phyloP scores from a whole-genome alignment of 1,139 yeast species.

The Keqinozyma sinolaborantium region DNA sequence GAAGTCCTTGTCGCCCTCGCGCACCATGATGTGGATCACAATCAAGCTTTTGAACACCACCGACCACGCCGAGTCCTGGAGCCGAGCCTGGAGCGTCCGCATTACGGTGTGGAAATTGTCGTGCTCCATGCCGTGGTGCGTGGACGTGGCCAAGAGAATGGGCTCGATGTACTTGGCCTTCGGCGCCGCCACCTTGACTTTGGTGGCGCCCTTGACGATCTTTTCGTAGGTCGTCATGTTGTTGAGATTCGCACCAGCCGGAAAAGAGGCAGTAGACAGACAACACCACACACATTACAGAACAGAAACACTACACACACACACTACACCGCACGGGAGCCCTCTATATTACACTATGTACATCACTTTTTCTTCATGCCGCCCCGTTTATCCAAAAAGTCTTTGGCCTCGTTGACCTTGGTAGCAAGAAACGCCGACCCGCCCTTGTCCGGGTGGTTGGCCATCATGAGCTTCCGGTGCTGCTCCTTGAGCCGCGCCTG shows the following conservation, averaged over 20 bases:
- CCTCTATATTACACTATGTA: conserved; percentile 3
- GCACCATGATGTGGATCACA: conserved; percentile 84
- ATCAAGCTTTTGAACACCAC: conserved; percentile 81
- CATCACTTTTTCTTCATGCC: conserved; percentile 44
- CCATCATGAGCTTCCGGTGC: conserved; percentile 83
- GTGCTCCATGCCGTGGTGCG: conserved; percentile 35
- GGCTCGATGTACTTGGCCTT: conserved; percentile 95
- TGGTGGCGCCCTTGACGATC: conserved; percentile 48
- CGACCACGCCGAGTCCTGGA: conserved; percentile 85
- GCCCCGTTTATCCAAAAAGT: conserved; percentile 82
- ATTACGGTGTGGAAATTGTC: conserved; percentile 69
- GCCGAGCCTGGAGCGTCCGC: conserved; percentile 55
- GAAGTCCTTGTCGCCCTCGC: conserved; percentile 81
- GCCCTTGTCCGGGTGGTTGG: conserved; percentile 97
- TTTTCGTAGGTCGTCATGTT: conserved; percentile 45
- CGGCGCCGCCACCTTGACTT: conserved; percentile 87
- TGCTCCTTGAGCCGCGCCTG: conserved; percentile 83
- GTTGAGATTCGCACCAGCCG: neutral
- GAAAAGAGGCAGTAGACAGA: too few species aligned
- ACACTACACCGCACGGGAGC: too few species aligned
- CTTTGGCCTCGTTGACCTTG: conserved; percentile 96
- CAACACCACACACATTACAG: too few species aligned
- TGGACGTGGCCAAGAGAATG: conserved; percentile 70
- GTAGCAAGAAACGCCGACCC: conserved; percentile 95
- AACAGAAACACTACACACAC: too few species aligned